phyloP scores from a whole-genome alignment of 805 yeast species.

The Yamadazyma kitorensis region DNA sequence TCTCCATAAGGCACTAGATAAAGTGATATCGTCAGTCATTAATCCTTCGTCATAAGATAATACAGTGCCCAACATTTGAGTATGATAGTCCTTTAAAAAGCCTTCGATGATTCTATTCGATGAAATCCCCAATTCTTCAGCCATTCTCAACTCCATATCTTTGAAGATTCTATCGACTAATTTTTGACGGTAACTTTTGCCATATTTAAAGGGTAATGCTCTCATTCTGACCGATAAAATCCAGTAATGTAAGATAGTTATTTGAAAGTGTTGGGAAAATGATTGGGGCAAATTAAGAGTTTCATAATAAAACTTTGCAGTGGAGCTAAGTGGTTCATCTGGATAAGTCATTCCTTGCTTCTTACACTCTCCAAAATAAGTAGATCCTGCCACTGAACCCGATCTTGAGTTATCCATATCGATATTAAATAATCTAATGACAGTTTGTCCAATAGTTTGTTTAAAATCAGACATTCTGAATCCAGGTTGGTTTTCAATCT shows the following conservation, averaged over 20 bases:
- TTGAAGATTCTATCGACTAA: slow-evolving; percentile 83
- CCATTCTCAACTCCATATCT: slow-evolving; percentile 83
- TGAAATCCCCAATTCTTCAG: slow-evolving; percentile 80
- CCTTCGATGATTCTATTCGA: slow-evolving; percentile 81
- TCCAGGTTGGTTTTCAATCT: slow-evolving; percentile 34
- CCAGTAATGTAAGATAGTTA: slow-evolving; percentile 90
- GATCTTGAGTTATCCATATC: slow-evolving; percentile 93
- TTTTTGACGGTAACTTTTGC: slow-evolving; percentile 87
- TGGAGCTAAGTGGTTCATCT: slow-evolving; percentile 65
- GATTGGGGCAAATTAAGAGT: slow-evolving; percentile 80
- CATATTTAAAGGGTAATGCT: slow-evolving; percentile 88
- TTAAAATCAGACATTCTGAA: slow-evolving; percentile 35
- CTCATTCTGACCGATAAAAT: slow-evolving; percentile 92
- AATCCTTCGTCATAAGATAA: slow-evolving; percentile 93
- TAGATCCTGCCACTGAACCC: slow-evolving; percentile 91
- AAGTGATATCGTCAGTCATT: slow-evolving; percentile 69
- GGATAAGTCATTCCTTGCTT: slow-evolving; percentile 76
- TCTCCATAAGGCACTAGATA: slow-evolving; percentile 84
- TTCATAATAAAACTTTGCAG: slow-evolving; percentile 83
- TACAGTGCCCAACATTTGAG: slow-evolving; percentile 85
- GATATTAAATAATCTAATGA: slow-evolving; percentile 59
- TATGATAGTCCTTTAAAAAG: slow-evolving; percentile 84
- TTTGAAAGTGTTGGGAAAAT: slow-evolving; percentile 95
- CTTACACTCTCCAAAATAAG: slow-evolving; percentile 83
- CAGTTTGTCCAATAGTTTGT: slow-evolving; percentile 58